Percentiles rank a stretch among this genome's conserved stretches.
phyloP scores from a whole-genome alignment of 73 alveolate species.

The Paramecium primaurelia region DNA sequence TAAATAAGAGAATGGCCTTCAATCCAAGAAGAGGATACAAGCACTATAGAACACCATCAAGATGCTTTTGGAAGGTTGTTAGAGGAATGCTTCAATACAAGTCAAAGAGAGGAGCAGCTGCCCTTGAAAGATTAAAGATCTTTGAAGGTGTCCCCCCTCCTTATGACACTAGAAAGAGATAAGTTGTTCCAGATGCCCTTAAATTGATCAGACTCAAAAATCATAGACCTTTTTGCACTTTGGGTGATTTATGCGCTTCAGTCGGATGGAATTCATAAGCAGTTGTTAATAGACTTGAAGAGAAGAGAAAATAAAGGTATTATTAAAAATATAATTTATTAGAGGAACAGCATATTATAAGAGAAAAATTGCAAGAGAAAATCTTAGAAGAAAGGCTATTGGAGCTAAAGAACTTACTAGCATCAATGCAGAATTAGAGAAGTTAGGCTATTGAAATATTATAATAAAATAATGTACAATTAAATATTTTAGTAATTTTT shows the following conservation, averaged over 20 bases:
- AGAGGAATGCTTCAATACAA: constrained; percentile 93
- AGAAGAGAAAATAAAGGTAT: constrained; percentile 81
- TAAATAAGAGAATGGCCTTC: constrained; percentile 92
- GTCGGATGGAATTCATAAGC: constrained; percentile 93
- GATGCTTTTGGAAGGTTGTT: constrained; percentile 95
- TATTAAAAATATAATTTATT: neutral
- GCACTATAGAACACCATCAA: constrained; percentile 97
- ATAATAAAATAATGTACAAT: constrained; percentile 17
- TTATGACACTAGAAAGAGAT: constrained; percentile 88
- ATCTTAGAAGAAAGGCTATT: constrained; percentile 40
- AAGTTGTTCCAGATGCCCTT: constrained; percentile 94
- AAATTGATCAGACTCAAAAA: constrained; percentile 82
- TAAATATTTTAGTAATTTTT: neutral
- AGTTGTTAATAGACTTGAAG: constrained; percentile 85
- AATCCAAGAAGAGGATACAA: constrained; percentile 96
- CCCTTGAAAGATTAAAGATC: constrained; percentile 86
- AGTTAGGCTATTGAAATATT: constrained; percentile 35
- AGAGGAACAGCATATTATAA: constrained; percentile 38
- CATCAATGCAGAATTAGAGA: constrained; percentile 26
- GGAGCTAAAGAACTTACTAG: constrained; percentile 38
- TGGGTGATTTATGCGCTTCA: constrained; percentile 88
- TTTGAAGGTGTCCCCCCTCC: constrained; percentile 99
- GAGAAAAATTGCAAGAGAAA: constrained; percentile 14
- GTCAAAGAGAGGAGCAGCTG: constrained; percentile 96
- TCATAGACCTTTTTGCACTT: constrained; percentile 77